phyloP scores from a whole-genome alignment of 768 basidiomycete genomes.

The Exidia glandulosa region DNA sequence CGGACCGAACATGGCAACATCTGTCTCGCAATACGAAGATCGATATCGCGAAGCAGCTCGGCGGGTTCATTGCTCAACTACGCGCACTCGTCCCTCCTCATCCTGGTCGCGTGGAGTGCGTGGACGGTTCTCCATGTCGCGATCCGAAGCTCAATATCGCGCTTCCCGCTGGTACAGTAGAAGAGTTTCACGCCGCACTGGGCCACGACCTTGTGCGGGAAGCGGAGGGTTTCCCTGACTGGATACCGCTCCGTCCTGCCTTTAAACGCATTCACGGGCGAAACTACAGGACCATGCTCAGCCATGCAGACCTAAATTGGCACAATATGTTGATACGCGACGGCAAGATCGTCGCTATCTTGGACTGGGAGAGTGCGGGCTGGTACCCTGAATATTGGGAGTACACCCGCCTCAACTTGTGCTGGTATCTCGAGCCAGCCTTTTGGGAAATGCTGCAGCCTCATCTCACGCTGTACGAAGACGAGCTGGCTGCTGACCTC shows the following conservation, averaged over 20 bases:
- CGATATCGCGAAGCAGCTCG: not conserved
- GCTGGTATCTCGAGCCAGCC: no score
- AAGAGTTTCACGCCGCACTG: not conserved
- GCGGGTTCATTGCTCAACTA: constrained; percentile 5
- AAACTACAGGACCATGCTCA: constrained; percentile 5
- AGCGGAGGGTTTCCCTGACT: not conserved
- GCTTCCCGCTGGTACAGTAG: not conserved
- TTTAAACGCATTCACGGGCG: no score
- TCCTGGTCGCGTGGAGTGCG: constrained; percentile 4
- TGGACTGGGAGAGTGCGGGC: constrained; percentile 28
- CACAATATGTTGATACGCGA: constrained; percentile 14
- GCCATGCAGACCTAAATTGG: constrained; percentile 13
- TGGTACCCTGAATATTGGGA: constrained; percentile 29
- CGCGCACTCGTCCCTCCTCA: constrained; percentile 8
- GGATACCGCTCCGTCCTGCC: no score
- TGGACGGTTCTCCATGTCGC: constrained; percentile 7
- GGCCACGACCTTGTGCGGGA: not conserved
- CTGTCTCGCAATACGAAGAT: not conserved
- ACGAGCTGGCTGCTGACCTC: no score
- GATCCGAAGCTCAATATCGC: constrained; percentile 18
- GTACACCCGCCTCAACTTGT: not conserved
- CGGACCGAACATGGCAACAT: not conserved
- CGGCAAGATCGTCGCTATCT: constrained; percentile 11
- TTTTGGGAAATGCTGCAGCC: no score
- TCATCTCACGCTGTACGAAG: no score